A percentile compares a stretch with the other conserved stretches of the same genome.
Conservation (phyloP, 2,329 filamentous ascomycete species). For the Microdochium trichocladiopsis region DNA sequence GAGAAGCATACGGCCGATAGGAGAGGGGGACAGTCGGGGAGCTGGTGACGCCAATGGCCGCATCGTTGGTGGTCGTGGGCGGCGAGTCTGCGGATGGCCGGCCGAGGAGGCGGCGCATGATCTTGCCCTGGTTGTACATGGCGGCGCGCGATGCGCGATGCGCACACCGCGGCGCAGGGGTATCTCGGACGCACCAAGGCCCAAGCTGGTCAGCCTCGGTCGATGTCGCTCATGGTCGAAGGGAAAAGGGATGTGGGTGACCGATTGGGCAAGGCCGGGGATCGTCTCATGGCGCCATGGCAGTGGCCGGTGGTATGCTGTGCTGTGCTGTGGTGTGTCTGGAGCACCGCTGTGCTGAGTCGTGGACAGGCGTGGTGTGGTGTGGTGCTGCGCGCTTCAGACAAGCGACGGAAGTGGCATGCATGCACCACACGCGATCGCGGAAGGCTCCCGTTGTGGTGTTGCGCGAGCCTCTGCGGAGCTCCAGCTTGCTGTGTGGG, state of each 20-base stretch:
- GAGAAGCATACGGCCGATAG: conserved; percentile 46
- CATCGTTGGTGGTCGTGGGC: conserved; percentile 30
- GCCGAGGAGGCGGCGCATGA: conserved; percentile 55
- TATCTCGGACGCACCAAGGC: not conserved
- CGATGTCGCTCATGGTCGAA: not conserved
- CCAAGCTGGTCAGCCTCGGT: not conserved
- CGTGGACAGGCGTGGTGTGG: not conserved
- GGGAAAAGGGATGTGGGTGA: not conserved
- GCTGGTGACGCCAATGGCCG: conserved; percentile 36
- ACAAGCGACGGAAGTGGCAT: too few relatives aligned
- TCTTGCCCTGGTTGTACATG: conserved; percentile 49
- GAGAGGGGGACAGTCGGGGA: conserved; percentile 31
- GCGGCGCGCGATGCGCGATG: not conserved
- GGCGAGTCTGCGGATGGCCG: conserved; percentile 36
- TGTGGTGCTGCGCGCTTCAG: too few relatives aligned
- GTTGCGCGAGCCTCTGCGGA: too few relatives aligned
- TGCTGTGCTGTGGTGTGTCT: not conserved
- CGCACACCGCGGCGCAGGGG: not conserved
- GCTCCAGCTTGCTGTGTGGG: too few relatives aligned
- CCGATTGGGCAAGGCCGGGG: not conserved
- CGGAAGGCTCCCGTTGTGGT: too few relatives aligned
- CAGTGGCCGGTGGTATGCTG: not conserved
- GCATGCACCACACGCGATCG: too few relatives aligned
- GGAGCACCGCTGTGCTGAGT: not conserved
- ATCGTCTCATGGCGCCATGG: not conserved